Evolutionary conservation across 345 rosid species (phyloP), one percentile per base, ranked within the genome.

Genomic region (Gossypium raimondii): DNA sequence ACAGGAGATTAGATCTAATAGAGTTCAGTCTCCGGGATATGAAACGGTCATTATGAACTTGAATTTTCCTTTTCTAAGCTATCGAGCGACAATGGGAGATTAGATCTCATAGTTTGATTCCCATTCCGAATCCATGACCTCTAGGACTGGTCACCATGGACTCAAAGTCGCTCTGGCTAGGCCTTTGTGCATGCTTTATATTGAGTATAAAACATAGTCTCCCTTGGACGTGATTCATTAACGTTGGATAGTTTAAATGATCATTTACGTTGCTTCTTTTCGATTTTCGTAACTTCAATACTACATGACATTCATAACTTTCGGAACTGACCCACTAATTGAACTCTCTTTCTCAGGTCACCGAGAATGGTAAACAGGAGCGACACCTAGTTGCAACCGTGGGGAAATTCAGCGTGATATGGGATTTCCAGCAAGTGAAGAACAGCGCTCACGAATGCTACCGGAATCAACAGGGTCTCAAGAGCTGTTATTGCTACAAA

Each of bases 381-480:
- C 90, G 97, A 29, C 98, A 89, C 81, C 79, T 94, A 0, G 98
- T 92, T 16, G 95, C 95, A 25, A 89, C 98, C 2, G 97, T 92
- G 34, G 97, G 98, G 25, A 94, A 94, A 76, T 94, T 94, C 88
- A 91, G 98, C 59, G 93, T 92, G 77, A 88, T 94, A 85, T 91
- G 98, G 98, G 97, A 94, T 81, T 92, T 94, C 84, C 95, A 89
- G 85, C 89, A 85, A 83, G 97, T 92, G 86, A 94, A 94, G 93
- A 92, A 91, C 90, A 88, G 84, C 63, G 93, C 84, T 9, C 98
- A 92, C 57, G 86, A 81, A 44, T 94, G 98, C 86, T 94, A 91
- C 81, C 84, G 82, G 73, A 88, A 89, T 81, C 97, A 94, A 81
- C 93, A 91, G 73, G 98, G 97, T 53, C 95, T 92, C 43, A 92